Base-by-base conservation (phyloP, 805 yeast genomes). In the Candida tibetensis region DNA sequence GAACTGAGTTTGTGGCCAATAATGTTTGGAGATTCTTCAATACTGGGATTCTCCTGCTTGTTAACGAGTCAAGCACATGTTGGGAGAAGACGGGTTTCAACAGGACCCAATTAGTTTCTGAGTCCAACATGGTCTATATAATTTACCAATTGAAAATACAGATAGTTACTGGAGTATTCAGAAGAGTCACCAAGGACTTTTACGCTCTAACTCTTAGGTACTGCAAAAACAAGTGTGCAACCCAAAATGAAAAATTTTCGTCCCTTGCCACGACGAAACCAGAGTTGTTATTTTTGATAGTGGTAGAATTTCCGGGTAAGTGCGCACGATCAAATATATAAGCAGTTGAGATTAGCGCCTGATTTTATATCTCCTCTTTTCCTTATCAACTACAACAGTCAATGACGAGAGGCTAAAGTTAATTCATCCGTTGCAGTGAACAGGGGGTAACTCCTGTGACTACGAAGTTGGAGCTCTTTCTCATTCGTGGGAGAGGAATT, bases 301-400 rank as follows among this genome's bases (percentile, higher is more conserved):
- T n/a, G n/a, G n/a, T n/a, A n/a, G n/a, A n/a, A n/a, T n/a, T n/a
- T n/a, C n/a, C n/a, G n/a, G n/a, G n/a, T n/a, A n/a, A n/a, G n/a
- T n/a, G n/a, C n/a, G n/a, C n/a, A n/a, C n/a, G n/a, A n/a, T n/a
- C n/a, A n/a, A n/a, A n/a, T n/a, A n/a, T n/a, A n/a, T n/a, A n/a
- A n/a, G n/a, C n/a, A n/a, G n/a, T n/a, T n/a, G n/a, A n/a, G n/a
- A n/a, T n/a, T n/a, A n/a, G n/a, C n/a, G n/a, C n/a, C n/a, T n/a
- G 30, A 10, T 21, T 21, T 21, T 21, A 7, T 21, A 7, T 21
- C 25, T 10, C 10, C 7, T 10, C 16, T 13, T 10, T 34, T 65
- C 70, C 43, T 53, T 51, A 71, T 71, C 79, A 74, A 73, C 79
- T 74, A 74, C 70, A 62, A 69, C 78, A 74, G 78, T 71, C 78